These are phyloP conservation scores for Pseudozyma flocculosa DNA, from an alignment of 1,284 basidiomycete genomes.

Conservation along the genomic window DNA sequence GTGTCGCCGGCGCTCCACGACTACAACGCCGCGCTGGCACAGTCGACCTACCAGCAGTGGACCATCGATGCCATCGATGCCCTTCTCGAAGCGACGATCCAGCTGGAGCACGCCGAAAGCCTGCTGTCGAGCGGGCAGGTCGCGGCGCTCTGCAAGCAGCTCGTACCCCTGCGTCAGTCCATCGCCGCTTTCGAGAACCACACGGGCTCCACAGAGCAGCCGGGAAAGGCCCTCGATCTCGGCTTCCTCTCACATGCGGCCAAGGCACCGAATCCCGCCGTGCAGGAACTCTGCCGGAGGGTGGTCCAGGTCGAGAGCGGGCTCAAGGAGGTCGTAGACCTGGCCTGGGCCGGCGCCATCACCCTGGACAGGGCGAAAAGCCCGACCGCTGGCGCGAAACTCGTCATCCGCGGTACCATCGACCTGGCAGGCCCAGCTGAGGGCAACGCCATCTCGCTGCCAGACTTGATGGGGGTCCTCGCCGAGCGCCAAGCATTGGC, in stretches of 20 bases:
- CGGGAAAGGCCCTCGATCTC: neutral
- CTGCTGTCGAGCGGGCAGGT: neutral
- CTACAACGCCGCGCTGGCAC: constrained; percentile 21
- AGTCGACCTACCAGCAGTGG: neutral
- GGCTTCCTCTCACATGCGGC: neutral
- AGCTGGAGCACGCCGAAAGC: neutral
- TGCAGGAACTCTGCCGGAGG: neutral
- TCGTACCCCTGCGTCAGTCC: neutral
- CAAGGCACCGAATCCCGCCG: neutral
- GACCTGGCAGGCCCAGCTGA: neutral
- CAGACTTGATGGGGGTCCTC: neutral
- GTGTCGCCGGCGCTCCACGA: constrained; percentile 12
- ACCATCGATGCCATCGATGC: neutral
- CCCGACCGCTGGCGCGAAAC: constrained; percentile 5
- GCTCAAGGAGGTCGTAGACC: neutral
- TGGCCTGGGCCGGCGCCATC: neutral
- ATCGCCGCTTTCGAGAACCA: no score
- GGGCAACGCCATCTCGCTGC: neutral
- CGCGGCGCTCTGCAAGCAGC: neutral
- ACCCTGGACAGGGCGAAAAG: constrained; percentile 12
- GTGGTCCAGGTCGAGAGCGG: neutral
- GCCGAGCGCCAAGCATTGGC: neutral
- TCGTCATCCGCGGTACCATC: neutral
- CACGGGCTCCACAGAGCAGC: no score
- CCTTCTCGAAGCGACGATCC: neutral